Conservation (phyloP, 371 early-diverging fungal genomes). For the Rhizomucor miehei region DNA sequence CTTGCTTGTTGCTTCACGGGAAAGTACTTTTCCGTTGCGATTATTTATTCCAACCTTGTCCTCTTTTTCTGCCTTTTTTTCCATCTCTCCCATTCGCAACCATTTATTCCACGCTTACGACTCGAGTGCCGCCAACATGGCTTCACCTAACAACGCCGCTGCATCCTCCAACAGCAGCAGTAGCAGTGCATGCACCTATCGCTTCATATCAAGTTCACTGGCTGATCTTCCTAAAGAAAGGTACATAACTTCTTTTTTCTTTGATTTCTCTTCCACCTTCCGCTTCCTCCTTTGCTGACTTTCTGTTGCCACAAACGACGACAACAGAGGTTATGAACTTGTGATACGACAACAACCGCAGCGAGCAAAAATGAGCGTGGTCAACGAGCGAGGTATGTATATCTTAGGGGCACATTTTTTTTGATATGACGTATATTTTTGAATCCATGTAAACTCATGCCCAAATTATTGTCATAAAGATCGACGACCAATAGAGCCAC, state of each 20-base stretch:
- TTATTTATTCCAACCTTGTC: conserved; percentile 10
- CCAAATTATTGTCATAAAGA: conserved; percentile 44
- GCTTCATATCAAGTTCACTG: conserved; percentile 40
- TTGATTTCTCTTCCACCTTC: too few relatives aligned
- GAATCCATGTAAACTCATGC: too few relatives aligned
- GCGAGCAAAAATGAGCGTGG: conserved; percentile 31
- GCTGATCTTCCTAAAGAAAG: conserved; percentile 27
- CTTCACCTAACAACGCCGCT: conserved; percentile 3
- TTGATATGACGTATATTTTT: too few relatives aligned
- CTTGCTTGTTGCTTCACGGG: conserved; percentile 3
- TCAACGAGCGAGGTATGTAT: conserved; percentile 38
- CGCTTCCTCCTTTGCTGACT: too few relatives aligned
- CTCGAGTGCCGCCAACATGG: conserved; percentile 1
- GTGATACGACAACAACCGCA: conserved; percentile 29
- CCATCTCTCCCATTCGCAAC: not conserved
- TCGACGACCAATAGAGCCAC: conserved; percentile 46
- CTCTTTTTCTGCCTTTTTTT: conserved; percentile 2
- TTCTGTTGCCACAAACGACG: too few relatives aligned
- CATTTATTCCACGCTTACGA: too few relatives aligned
- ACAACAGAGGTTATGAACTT: conserved; percentile 22
- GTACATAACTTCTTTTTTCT: conserved; percentile 11
- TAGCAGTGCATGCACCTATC: conserved; percentile 32
- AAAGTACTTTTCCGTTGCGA: conserved; percentile 18
- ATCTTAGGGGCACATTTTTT: too few relatives aligned
- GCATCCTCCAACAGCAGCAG: conserved; percentile 2